phyloP scores from a whole-genome alignment of 805 yeast genomes.

The Saturnispora quitensis region DNA sequence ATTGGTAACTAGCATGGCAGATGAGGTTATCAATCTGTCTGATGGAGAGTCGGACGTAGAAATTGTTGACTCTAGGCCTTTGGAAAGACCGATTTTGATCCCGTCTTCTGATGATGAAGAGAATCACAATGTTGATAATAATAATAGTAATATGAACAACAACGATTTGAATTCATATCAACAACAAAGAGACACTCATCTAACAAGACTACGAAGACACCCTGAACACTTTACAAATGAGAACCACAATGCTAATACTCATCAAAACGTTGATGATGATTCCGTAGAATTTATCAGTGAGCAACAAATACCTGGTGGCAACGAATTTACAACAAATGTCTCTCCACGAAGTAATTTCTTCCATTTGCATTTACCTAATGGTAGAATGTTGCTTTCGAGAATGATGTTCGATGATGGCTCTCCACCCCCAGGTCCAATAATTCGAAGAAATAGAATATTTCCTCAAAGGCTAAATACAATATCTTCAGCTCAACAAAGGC shows the following conservation, averaged over 20 bases:
- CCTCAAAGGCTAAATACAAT: conserved; percentile 7
- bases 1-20: not conserved
- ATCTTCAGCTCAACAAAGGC: not conserved
- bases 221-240: not conserved
- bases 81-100: not conserved
- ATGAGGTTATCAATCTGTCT: not conserved
- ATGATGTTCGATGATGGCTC: not conserved
- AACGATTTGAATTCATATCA: not conserved
- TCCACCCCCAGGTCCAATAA: not conserved
- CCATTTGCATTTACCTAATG: conserved; percentile 5
- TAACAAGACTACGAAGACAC: not conserved
- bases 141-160: too few relatives aligned
- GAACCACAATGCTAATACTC: not conserved
- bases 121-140: not conserved
- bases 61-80: conserved; percentile 8
- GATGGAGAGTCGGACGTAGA: conserved; percentile 10
- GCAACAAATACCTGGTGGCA: conserved; percentile 12
- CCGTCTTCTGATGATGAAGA: conserved; percentile 1
- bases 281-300: conserved; percentile 14
- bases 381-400: not conserved
- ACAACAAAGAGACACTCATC: not conserved
- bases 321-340: conserved; percentile 3
- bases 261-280: not conserved
- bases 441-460: not conserved
- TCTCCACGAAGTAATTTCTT: not conserved